Evolutionary conservation across 306 rosid species (phyloP), one percentile per base, ranked within the genome.

Genomic region (Cucumis cinereus): DNA sequence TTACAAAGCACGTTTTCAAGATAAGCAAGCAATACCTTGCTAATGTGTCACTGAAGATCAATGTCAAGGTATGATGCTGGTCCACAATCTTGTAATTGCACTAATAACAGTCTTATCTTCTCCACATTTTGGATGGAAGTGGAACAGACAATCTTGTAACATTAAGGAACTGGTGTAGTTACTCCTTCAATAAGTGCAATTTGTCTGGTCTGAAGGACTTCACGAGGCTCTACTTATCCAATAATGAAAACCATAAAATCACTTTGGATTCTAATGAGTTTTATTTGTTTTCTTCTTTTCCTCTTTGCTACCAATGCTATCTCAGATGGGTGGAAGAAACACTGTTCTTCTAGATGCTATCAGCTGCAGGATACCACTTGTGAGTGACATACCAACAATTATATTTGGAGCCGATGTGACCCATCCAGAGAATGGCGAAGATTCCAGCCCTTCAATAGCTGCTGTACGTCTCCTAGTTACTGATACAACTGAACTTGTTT

Each of bases 281-380:
- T n/a, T 59, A 68, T 49, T 74, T 76, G 50, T 43, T 33, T 58
- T 81, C 70, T 77, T 3, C 68, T 17, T 4, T 79, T 24, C n/a
- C 43, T 16, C 24, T 35, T 60, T 70, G 55, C 33, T 41, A 33
- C 50, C 12, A 30, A 67, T 76, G 71, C 30, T 78, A 49, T 52
- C 82, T 81, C 91, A 93, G 98, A 91, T 93, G 98, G 98, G 98
- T 70, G 98, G 98, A 70, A 87, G 96, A 87, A 92, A 92, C 80
- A 92, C 98, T 20, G 98, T 92, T 82, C 98, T 92, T 80, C 85
- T 92, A 71, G 98, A 92, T 72, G 98, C 98, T 67, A 83, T 92
- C 41, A 92, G 98, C 91, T 90, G 94, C 87, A 90, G 91, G 83
- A 92, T 92, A 81, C 98, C 98, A 40, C 82, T 92, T 77, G 98